phyloP scores from a whole-genome alignment of 2,329 filamentous ascomycete species.

The Diaporthe amygdali region DNA sequence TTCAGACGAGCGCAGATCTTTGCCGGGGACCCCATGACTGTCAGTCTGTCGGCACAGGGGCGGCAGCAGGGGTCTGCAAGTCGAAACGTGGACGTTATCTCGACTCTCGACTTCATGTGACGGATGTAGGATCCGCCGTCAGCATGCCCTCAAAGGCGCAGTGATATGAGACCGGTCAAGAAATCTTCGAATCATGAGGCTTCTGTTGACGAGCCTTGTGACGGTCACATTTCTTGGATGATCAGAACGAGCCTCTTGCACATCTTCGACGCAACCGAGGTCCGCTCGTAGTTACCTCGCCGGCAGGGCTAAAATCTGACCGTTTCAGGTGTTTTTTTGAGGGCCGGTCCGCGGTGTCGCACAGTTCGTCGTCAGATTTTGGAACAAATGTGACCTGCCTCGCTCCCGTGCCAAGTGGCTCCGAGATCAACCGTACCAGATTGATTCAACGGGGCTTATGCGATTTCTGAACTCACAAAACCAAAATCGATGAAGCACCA shows the following conservation, averaged over 20 bases:
- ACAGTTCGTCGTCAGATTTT: background rate
- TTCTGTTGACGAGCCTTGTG: slow-evolving; percentile 3
- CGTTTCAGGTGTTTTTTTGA: slow-evolving; percentile 1
- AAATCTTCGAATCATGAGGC: background rate
- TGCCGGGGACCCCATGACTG: slow-evolving; percentile 9
- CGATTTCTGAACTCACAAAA: background rate
- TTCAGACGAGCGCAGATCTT: slow-evolving; percentile 11
- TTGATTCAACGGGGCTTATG: background rate
- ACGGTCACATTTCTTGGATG: background rate
- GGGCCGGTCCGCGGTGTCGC: slow-evolving; percentile 21
- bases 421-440: background rate
- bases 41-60: slow-evolving; percentile 13
- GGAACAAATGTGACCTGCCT: background rate
- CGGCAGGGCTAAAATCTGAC: slow-evolving; percentile 22
- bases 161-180: slow-evolving; percentile 11
- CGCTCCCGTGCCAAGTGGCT: background rate
- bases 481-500: background rate
- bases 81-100: background rate
- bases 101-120: slow-evolving; percentile 8
- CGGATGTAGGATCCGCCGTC: background rate
- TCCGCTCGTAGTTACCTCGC: background rate
- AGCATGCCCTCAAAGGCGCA: background rate
- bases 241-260: background rate
- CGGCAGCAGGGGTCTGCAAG: slow-evolving; percentile 4
- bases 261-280: background rate